Percentiles rank a stretch among this genome's conserved stretches.
Evolutionary conservation across 2,329 filamentous ascomycete species (phyloP).

Genomic region (Esteya vermicola): DNA sequence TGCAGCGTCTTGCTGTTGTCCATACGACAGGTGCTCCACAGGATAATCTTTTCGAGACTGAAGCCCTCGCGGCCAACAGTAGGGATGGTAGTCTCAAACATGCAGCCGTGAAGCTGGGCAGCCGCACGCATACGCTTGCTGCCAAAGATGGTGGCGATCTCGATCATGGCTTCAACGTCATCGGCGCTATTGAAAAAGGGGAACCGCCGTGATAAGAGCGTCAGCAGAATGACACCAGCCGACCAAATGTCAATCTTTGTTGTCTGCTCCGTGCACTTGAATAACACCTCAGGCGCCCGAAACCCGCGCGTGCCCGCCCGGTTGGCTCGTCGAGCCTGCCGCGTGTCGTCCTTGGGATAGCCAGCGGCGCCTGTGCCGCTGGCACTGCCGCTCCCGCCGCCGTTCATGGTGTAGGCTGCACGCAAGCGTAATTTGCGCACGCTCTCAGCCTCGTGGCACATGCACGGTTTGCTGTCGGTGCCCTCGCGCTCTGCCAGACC

Average conservation of each 20-base stretch:
- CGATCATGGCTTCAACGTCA: slow-evolving; percentile 93
- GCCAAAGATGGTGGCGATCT: slow-evolving; percentile 93
- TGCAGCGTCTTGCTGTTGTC: slow-evolving; percentile 25
- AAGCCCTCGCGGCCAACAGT: slow-evolving; percentile 80
- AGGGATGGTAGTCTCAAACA: slow-evolving; percentile 86
- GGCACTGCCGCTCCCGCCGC: background rate
- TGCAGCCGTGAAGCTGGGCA: slow-evolving; percentile 72
- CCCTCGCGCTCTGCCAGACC: slow-evolving; percentile 83
- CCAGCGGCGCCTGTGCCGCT: slow-evolving; percentile 46
- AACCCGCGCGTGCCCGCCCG: slow-evolving; percentile 91
- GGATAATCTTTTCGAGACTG: slow-evolving; percentile 79
- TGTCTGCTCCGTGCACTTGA: slow-evolving; percentile 93
- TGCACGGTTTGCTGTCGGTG: slow-evolving; percentile 62
- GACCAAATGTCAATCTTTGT: slow-evolving; percentile 96
- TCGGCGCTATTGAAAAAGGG: slow-evolving; percentile 99
- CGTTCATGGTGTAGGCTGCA: slow-evolving; percentile 29
- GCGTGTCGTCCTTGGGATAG: slow-evolving; percentile 81
- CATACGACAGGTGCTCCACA: slow-evolving; percentile 77
- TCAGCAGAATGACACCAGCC: slow-evolving; percentile 91
- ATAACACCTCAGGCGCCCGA: slow-evolving; percentile 86
- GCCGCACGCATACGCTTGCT: slow-evolving; percentile 68
- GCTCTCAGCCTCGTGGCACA: slow-evolving; percentile 55
- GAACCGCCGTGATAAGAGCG: slow-evolving; percentile 79
- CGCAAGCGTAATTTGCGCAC: slow-evolving; percentile 48
- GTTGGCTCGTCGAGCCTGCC: slow-evolving; percentile 81